Base-by-base conservation (phyloP, 345 rosid genomes). In the Odontarrhena argentea region DNA sequence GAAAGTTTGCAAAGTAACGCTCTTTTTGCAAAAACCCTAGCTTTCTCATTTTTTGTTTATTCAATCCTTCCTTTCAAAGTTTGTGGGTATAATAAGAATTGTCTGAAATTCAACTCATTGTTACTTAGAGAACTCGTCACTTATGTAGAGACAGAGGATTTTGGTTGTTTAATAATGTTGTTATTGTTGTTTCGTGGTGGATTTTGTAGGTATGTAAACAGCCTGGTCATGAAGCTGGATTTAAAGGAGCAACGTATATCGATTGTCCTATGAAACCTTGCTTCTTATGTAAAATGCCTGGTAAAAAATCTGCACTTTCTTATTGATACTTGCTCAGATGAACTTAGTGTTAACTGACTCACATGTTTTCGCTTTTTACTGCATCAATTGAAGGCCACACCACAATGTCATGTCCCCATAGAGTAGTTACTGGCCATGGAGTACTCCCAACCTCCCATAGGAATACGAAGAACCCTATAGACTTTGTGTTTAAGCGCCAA, bases 241-340 rank as follows among this genome's bases (percentile, higher is more conserved):
- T 93, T 63, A 88, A 81, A 69, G 98, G 98, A 24, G 98, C 98
- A 9, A 88, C 97, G 0, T 90, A 93, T 68, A 81, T 94, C 13
- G 96, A 91, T 73, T 94, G 97, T 73, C 97, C 97, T 3, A 94
- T 86, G 97, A 94, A 91, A 54, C 97, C 97, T 25, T 94, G 97
- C 69, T 94, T 91, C 67, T 85, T 94, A 72, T 94, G 99, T 78
- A 94, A 91, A 85, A 79, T 85, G 92, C 99, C 97, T 8, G 97
- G 99, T 93, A 66, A 53, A 37, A 3, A n/a, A 3, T 25, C 7
- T 0, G 7, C 9, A 18, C 14, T 54, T 70, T 44, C 25, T 45
- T 22, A n/a, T 65, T 22, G 9, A 22, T 37, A 7, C 40, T 53
- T 68, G n/a, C 35, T 18, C 22, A 26, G 12, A 1, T 56, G 11